Base-by-base conservation (phyloP, 2,329 filamentous ascomycete genomes). In the Lizonia empirigonia region DNA sequence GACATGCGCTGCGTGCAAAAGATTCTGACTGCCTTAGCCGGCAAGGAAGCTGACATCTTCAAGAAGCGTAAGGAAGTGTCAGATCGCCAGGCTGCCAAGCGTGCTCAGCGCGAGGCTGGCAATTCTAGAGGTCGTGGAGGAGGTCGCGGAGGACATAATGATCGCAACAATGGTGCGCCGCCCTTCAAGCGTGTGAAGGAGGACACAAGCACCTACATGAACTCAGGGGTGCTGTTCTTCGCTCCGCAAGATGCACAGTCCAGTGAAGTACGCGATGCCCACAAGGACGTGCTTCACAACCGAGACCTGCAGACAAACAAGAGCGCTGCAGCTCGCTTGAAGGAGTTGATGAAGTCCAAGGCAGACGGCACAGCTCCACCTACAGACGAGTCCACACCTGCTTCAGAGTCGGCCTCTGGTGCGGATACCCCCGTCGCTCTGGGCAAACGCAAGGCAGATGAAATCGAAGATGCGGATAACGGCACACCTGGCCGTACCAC, bases 21-120 rank as follows among this genome's bases (percentile, higher is more conserved):
- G 62, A 97, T 99, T 66, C 79, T 99, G 39, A 82, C 88, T 64
- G 93, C 91, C 1, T 81, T 99, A 16, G 94, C 91, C 1, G 93
- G 89, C 71, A 91, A 96, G 73, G 94, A 99, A 77, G 90, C 96
- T 71, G 86, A 85, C 12, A 99, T 99, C 50, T 99, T 99, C 76
- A 86, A 86, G 64, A 86, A 91, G 56, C 85, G 95, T 62, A 90
- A 91, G 70, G 88, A 97, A 71, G 84, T 85, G 1, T 92, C 97
- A 56, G 90, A 97, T 52, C 85, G 89, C 55, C 86, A 88, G 55
- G 89, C 92, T 63, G 90, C 90, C 30, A 87, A 87, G 61, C 83
- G 86, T 32, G 66, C 67, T 19, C 60, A 58, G 91, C 77, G 82
- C 19, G 77, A 80, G 42, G 76, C 76, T 18, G 68, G 76, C 30